These are phyloP conservation scores for Suhomyces vadensis DNA, from an alignment of 805 yeast genomes.

Conservation along the genomic window DNA sequence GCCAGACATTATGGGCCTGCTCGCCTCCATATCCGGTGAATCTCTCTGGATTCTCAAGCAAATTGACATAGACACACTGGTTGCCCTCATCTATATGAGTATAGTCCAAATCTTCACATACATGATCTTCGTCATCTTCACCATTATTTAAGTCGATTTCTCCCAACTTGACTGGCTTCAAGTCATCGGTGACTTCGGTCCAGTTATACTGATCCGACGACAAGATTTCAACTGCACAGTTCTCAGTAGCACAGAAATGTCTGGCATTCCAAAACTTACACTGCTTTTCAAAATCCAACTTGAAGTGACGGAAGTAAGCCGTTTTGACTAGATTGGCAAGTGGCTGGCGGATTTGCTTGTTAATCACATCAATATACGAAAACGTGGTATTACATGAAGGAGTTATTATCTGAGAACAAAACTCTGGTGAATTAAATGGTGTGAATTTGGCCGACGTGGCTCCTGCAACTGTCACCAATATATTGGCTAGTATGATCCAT, in stretches of 20 bases:
- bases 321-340: conserved; percentile 61
- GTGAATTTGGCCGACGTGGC: conserved; percentile 17
- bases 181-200: conserved; percentile 57
- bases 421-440: conserved; percentile 46
- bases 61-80: conserved; percentile 79
- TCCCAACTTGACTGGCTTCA: conserved; percentile 75
- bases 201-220: conserved; percentile 67
- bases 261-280: conserved; percentile 86
- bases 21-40: conserved; percentile 96
- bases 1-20: conserved; percentile 91
- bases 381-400: conserved; percentile 48
- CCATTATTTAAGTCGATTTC: conserved; percentile 24
- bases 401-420: conserved; percentile 46
- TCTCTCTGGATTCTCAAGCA: conserved; percentile 88
- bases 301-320: conserved; percentile 85
- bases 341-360: conserved; percentile 43
- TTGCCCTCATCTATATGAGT: conserved; percentile 67
- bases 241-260: conserved; percentile 82
- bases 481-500: neutral
- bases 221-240: conserved; percentile 83
- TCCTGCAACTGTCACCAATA: neutral
- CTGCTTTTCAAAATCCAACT: conserved; percentile 74
- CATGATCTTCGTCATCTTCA: conserved; percentile 13
- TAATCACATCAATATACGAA: conserved; percentile 41
- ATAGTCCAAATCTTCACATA: conserved; percentile 58